Base-by-base conservation (phyloP, 192 early-diverging fungal genomes). In the Backusella liffmaniae region DNA sequence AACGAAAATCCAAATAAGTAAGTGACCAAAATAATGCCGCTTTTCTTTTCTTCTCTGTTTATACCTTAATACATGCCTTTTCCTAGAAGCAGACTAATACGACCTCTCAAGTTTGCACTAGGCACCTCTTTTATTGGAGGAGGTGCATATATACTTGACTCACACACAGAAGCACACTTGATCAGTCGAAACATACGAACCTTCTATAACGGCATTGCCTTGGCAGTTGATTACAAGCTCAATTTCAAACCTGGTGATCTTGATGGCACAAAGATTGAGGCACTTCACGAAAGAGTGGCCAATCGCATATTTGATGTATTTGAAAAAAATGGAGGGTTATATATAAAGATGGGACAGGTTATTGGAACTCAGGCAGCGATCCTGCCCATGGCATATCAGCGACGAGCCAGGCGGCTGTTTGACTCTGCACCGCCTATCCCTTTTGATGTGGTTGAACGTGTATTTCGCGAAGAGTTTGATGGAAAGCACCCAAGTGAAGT, bases 261-360 rank as follows among this genome's bases (percentile, higher is more conserved):
- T 6, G 77, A 66, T 41, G 85, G 65, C 23, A 71, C 79, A 9
- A 70, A 84, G 46, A 86, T 96, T 51, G 89, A 90, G 59, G 83
- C 81, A 10, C 82, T 98, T 29, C 95, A 97, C 77, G 78, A 88
- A 76, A 81, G 92, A 67, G 89, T 90, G 1, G 94, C 95, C 6
- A 80, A 89, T 35, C 78, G 90, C 37, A 89, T 98, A 62, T 84
- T 96, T 62, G 77, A 89, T 46, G 88, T 92, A 39, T 98, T 95
- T 79, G 84, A 88, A 69, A 84, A 86, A 16, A 98, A 98, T 80
- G 92, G 92, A 42, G 95, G 96, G 0, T 84, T 98, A 26, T 96
- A 96, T 78, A 96, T 98, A 70, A 98, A 98, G 79, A 92, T 91
- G 81, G 95, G 93, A 0, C 92, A 94, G 79, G 89, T 87, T 0